Conservation (phyloP, 306 rosid genomes). For the Cajanus cajan region DNA sequence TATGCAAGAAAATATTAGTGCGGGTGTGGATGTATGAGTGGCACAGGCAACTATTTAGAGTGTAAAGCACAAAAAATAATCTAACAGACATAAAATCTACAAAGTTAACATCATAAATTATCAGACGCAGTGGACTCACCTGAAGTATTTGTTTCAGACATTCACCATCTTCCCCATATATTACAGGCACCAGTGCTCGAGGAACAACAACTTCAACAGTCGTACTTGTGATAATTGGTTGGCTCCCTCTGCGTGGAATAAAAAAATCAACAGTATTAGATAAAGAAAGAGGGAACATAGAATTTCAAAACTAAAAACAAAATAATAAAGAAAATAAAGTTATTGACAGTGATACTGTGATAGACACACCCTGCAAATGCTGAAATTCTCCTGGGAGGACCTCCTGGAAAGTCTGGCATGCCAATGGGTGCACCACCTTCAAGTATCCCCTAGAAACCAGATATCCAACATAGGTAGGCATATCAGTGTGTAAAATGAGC, state of each 20-base stretch:
- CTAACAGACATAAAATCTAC: conserved; percentile 2
- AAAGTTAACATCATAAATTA: conserved; percentile 16
- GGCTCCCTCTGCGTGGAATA: conserved; percentile 60
- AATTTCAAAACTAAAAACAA: neutral
- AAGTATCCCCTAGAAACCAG: conserved; percentile 58
- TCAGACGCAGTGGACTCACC: conserved; percentile 47
- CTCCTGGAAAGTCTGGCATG: conserved; percentile 69
- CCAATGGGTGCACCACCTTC: conserved; percentile 76
- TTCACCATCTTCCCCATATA: conserved; percentile 94
- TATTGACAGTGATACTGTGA: neutral
- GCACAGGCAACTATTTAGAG: neutral
- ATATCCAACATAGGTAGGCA: conserved; percentile 7
- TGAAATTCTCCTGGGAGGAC: conserved; percentile 64
- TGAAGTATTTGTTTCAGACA: conserved; percentile 92
- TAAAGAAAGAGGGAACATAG: neutral
- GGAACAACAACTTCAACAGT: conserved; percentile 96
- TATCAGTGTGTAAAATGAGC: neutral
- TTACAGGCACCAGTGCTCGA: conserved; percentile 64
- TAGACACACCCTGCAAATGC: conserved; percentile 62
- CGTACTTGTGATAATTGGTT: conserved; percentile 76
- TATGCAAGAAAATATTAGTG: neutral
- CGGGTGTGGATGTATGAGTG: neutral
- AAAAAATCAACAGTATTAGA: neutral
- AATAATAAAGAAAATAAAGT: neutral
- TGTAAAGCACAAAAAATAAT: conserved; percentile 21